Evolutionary conservation across 345 rosid genomes (phyloP).

Genomic region (Trapa incisa): DNA sequence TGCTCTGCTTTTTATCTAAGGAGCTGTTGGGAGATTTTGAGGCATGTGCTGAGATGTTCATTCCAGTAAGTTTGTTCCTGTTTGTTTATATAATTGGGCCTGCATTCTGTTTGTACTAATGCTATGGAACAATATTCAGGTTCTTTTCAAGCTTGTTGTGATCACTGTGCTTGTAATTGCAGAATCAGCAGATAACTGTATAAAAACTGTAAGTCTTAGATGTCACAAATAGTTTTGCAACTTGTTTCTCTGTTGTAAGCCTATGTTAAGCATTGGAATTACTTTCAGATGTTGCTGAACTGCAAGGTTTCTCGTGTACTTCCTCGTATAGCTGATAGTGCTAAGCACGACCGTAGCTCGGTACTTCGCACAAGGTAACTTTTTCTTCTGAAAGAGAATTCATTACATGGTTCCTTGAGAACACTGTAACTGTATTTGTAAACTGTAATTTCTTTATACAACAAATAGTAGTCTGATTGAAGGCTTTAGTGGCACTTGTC

Average conservation of each 20-base stretch:
- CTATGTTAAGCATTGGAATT: conserved; percentile 14
- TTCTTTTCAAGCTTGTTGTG: conserved; percentile 99
- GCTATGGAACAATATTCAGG: conserved; percentile 30
- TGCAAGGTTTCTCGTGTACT: conserved; percentile 91
- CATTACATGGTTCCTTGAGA: neutral
- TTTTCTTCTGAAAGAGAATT: conserved; percentile 9
- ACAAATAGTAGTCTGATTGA: neutral
- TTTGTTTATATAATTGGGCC: too few relatives aligned
- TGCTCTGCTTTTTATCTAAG: conserved; percentile 85
- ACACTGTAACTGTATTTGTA: neutral
- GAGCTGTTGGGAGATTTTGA: conserved; percentile 97
- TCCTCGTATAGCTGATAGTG: conserved; percentile 82
- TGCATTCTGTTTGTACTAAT: neutral
- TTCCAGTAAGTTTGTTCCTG: conserved; percentile 51
- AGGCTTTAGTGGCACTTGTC: neutral
- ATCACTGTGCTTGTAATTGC: conserved; percentile 99
- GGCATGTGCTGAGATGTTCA: conserved; percentile 81
- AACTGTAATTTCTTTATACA: neutral
- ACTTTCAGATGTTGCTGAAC: conserved; percentile 75
- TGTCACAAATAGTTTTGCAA: conserved; percentile 4
- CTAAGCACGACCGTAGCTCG: conserved; percentile 87
- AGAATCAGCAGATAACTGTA: conserved; percentile 98
- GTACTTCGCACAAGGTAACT: conserved; percentile 80
- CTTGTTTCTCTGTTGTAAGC: neutral
- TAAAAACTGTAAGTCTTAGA: conserved; percentile 58